Evolutionary conservation across 768 basidiomycete species (phyloP).

Genomic region (Lentinula raphanica): DNA sequence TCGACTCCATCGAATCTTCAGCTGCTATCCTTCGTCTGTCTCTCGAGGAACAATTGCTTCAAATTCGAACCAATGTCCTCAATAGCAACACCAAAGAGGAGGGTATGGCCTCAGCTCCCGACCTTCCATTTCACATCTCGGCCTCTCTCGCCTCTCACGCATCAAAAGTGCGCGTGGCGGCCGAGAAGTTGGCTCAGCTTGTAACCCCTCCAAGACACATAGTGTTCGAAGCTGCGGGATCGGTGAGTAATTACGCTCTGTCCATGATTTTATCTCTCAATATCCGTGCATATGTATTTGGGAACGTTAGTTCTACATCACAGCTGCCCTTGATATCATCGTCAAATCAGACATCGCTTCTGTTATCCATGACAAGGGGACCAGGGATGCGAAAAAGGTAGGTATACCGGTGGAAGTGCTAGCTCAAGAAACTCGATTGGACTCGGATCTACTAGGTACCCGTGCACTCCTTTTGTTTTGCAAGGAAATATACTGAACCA

Average conservation of each 20-base stretch:
- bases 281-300: not conserved
- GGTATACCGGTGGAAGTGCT: not conserved
- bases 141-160: not conserved
- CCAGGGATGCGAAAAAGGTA: not conserved
- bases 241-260: not conserved
- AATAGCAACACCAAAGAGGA: no score
- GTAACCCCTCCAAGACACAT: slow-evolving; percentile 7
- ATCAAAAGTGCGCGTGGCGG: not conserved
- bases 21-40: slow-evolving; percentile 3
- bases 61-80: no score
- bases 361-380: not conserved
- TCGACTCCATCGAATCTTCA: slow-evolving; percentile 7
- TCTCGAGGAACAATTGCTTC: not conserved
- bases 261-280: not conserved
- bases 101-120: not conserved
- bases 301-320: slow-evolving; percentile 4
- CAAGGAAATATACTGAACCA: not conserved
- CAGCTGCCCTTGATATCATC: slow-evolving; percentile 3
- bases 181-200: slow-evolving; percentile 5
- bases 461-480: no score
- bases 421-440: not conserved
- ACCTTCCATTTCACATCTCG: slow-evolving; percentile 2
- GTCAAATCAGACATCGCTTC: slow-evolving; percentile 6
- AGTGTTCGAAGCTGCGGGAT: slow-evolving; percentile 9
- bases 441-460: not conserved